phyloP scores from a whole-genome alignment of 73 alveolate species.

The Effrenium voratum region DNA sequence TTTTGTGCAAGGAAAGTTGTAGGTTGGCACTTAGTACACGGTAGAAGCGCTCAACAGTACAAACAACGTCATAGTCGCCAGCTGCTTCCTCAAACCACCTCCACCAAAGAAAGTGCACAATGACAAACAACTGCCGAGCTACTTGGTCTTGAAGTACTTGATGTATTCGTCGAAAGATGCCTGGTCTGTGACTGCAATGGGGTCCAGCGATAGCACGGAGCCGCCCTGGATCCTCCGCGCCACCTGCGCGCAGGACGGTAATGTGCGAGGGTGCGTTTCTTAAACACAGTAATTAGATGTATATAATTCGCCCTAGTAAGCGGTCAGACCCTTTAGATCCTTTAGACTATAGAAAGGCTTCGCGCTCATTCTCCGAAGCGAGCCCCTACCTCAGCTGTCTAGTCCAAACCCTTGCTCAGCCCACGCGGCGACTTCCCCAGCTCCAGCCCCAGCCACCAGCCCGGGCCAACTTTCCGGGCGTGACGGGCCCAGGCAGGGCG shows the following conservation, averaged over 20 bases:
- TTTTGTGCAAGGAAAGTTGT: too few species aligned
- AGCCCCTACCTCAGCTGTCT: too few species aligned
- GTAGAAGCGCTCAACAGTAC: too few species aligned
- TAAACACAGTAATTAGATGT: not conserved
- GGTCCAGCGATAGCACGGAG: slow-evolving; percentile 21
- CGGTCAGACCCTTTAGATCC: not conserved
- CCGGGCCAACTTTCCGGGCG: too few species aligned
- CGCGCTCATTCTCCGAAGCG: too few species aligned
- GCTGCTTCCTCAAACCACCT: too few species aligned
- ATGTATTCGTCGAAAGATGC: slow-evolving; percentile 69
- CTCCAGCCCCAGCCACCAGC: too few species aligned
- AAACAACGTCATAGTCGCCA: too few species aligned
- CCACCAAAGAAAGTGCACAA: not conserved
- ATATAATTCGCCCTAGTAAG: not conserved
- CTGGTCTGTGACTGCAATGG: slow-evolving; percentile 45
- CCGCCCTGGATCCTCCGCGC: slow-evolving; percentile 20
- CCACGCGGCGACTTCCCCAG: too few species aligned
- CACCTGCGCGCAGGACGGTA: not conserved
- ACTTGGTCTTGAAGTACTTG: slow-evolving; percentile 68
- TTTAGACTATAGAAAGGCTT: not conserved
- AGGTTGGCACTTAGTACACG: too few species aligned
- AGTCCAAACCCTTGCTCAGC: too few species aligned
- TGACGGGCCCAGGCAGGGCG: too few species aligned
- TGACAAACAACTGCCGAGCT: not conserved
- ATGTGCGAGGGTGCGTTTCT: not conserved